Evolutionary conservation across 768 basidiomycete genomes (phyloP).

Genomic region (Plicaturopsis crispa): DNA sequence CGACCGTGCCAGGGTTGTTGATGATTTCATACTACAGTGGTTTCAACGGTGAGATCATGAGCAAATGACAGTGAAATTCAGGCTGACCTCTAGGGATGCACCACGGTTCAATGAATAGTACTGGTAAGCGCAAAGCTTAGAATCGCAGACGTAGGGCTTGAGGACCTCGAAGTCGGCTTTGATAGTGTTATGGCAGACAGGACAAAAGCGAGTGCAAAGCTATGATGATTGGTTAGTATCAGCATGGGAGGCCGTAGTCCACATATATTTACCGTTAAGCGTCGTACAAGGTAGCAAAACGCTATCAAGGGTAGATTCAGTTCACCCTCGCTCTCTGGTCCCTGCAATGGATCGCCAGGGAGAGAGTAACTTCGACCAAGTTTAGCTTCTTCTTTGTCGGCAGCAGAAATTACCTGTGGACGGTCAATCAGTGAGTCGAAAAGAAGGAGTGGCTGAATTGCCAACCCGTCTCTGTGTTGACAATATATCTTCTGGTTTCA

Average conservation of each 20-base stretch:
- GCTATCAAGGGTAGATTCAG: conserved; percentile 59
- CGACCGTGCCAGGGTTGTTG: conserved; percentile 55
- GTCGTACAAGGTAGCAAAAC: conserved; percentile 57
- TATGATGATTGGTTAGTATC: conserved; percentile 15
- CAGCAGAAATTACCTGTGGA: conserved; percentile 26
- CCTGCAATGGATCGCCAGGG: conserved; percentile 48
- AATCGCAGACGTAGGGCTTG: conserved; percentile 69
- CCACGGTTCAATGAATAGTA: conserved; percentile 61
- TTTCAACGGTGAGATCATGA: background rate
- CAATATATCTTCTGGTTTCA: conserved; percentile 27
- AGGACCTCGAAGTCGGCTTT: conserved; percentile 46
- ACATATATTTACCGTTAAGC: conserved; percentile 40
- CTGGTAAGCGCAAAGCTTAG: conserved; percentile 60
- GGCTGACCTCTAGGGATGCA: conserved; percentile 54
- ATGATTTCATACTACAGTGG: conserved; percentile 73
- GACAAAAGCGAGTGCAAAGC: conserved; percentile 63
- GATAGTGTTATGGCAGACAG: conserved; percentile 66
- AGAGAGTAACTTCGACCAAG: conserved; percentile 33
- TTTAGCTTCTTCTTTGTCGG: conserved; percentile 36
- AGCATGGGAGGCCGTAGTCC: background rate
- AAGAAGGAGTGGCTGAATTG: too few relatives aligned
- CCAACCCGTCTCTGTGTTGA: too few relatives aligned
- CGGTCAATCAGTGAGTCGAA: background rate
- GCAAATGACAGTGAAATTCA: background rate
- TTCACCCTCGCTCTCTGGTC: conserved; percentile 20